A percentile compares a stretch with the other conserved stretches of the same genome.
Evolutionary conservation across 441 rosid genomes (phyloP).

Genomic region (Heliophila coronopifolia): DNA sequence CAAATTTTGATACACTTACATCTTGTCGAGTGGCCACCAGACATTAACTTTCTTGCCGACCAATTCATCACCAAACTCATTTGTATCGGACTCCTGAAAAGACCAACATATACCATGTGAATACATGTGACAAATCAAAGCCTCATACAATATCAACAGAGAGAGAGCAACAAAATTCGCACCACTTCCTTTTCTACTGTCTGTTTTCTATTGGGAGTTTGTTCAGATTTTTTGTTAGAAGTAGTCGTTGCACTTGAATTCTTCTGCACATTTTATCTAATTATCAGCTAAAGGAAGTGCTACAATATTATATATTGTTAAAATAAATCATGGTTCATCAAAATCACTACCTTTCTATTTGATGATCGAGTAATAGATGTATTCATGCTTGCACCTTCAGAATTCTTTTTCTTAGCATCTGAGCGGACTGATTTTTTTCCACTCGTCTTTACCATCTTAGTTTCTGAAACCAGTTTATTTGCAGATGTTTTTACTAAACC

Average conservation of each 20-base stretch:
- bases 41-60: conserved; percentile 57
- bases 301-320: too few species aligned
- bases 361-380: conserved; percentile 28
- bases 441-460: conserved; percentile 16
- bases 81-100: conserved; percentile 39
- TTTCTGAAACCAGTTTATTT: conserved; percentile 19
- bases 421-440: conserved; percentile 22
- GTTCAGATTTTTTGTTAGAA: conserved; percentile 29
- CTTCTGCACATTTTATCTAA: conserved; percentile 32
- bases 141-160: too few species aligned
- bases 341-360: conserved; percentile 34
- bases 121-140: too few species aligned
- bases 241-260: too few species aligned
- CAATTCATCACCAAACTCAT: conserved; percentile 38
- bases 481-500: conserved; percentile 22
- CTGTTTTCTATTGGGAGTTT: conserved; percentile 37
- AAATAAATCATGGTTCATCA: too few species aligned
- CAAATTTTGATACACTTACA: conserved; percentile 34
- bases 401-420: conserved; percentile 19
- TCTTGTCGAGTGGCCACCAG: conserved; percentile 83
- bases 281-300: too few species aligned
- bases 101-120: conserved; percentile 4
- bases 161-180: too few species aligned
- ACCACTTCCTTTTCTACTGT: conserved; percentile 47
- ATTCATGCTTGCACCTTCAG: conserved; percentile 19